Percentiles rank a stretch among this genome's conserved stretches.
These are phyloP conservation scores for Carpinus fangiana DNA, from an alignment of 306 rosid species.

Conservation along the genomic window DNA sequence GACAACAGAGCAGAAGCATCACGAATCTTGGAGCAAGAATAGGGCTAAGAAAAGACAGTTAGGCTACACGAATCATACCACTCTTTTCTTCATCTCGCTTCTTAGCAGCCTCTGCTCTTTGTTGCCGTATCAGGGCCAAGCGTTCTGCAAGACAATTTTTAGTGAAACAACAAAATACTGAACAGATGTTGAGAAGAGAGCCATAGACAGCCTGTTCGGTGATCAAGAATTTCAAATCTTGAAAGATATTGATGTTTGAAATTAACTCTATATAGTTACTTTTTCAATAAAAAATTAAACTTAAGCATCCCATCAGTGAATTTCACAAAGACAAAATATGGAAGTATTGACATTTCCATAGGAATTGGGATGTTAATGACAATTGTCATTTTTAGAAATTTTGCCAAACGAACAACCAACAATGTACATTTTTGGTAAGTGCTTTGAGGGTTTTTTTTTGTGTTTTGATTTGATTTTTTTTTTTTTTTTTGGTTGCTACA, in stretches of 20 bases:
- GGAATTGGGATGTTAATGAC: no score
- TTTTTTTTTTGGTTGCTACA: no score
- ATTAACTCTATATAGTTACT: no score
- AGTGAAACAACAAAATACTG: background rate
- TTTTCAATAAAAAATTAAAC: no score
- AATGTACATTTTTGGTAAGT: no score
- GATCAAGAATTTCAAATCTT: background rate
- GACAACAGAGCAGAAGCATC: background rate
- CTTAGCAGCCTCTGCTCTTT: constrained; percentile 64
- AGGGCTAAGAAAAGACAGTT: constrained; percentile 1
- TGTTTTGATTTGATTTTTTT: no score
- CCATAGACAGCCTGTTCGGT: background rate
- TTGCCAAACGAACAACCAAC: no score
- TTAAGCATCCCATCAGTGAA: no score
- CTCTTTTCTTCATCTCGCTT: constrained; percentile 58
- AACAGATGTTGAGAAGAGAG: background rate
- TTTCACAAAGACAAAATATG: no score
- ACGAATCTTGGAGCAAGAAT: background rate
- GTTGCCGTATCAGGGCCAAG: constrained; percentile 40
- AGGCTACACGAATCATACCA: constrained; percentile 33
- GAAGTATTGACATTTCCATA: no score
- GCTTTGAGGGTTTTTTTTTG: no score
- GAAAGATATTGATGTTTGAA: background rate
- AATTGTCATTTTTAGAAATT: no score
- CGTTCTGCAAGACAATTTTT: constrained; percentile 14